These are phyloP conservation scores for Rhizopogon parksii DNA, from an alignment of 1,284 basidiomycete genomes.

Conservation along the genomic window DNA sequence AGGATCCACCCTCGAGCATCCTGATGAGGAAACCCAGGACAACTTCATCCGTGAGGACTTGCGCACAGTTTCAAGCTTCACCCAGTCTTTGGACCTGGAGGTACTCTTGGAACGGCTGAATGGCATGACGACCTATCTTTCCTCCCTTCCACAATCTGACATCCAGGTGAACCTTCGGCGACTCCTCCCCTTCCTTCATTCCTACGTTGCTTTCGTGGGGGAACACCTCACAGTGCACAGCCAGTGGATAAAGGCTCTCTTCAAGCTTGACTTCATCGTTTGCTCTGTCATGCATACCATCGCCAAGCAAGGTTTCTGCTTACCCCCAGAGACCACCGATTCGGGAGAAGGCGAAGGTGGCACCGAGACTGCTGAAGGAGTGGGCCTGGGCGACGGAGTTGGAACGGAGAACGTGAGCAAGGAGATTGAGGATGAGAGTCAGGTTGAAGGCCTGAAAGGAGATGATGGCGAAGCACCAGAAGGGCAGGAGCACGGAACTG, in stretches of 20 bases:
- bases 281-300: constrained; percentile 71
- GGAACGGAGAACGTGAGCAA: constrained; percentile 86
- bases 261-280: constrained; percentile 82
- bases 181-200: constrained; percentile 60
- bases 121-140: constrained; percentile 21
- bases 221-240: constrained; percentile 50
- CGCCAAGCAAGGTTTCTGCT: constrained; percentile 87
- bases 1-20: constrained; percentile 9
- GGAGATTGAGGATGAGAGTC: constrained; percentile 91
- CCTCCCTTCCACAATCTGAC: constrained; percentile 22
- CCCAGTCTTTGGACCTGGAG: constrained; percentile 40
- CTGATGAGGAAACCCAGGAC: constrained; percentile 22
- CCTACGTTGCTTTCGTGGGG: constrained; percentile 47
- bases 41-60: constrained; percentile 40
- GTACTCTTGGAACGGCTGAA: constrained; percentile 34
- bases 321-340: constrained; percentile 64
- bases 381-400: constrained; percentile 81
- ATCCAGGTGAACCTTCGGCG: constrained; percentile 30
- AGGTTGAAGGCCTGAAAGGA: constrained; percentile 88
- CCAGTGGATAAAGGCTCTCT: constrained; percentile 70
- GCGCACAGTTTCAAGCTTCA: constrained; percentile 29
- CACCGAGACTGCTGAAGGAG: constrained; percentile 59
- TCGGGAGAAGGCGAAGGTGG: constrained; percentile 44
- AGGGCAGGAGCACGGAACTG: constrained; percentile 42
- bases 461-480: constrained; percentile 44